A percentile compares a stretch with the other conserved stretches of the same genome.
These are phyloP conservation scores for Cadophora sp. DNA, from an alignment of 2,329 filamentous ascomycete genomes.

Conservation along the genomic window DNA sequence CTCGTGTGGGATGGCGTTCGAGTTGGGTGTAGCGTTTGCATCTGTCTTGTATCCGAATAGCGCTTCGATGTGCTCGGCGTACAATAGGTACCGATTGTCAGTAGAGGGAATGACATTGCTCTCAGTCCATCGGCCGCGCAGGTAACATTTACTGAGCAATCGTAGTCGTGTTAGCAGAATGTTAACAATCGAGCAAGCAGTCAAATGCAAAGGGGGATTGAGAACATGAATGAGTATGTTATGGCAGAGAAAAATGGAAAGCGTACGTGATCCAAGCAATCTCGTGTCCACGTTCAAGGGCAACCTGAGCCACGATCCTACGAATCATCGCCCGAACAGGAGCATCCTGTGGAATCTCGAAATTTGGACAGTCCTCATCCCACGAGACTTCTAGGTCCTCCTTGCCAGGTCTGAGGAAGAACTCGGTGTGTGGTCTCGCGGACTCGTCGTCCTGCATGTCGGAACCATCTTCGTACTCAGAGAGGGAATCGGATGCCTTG, in stretches of 20 bases:
- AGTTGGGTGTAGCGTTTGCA: background rate
- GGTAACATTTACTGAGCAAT: background rate
- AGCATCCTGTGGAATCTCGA: background rate
- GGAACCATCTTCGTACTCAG: background rate
- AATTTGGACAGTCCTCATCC: background rate
- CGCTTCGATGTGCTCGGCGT: background rate
- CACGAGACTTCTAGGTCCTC: background rate
- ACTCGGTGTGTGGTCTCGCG: background rate
- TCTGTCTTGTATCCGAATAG: background rate
- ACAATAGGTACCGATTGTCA: background rate
- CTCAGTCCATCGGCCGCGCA: background rate
- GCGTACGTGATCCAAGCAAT: conserved; percentile 1
- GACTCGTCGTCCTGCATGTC: background rate
- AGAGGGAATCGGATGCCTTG: no score
- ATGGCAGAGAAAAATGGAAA: no score
- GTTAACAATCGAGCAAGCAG: no score
- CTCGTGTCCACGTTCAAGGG: background rate
- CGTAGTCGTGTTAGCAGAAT: background rate
- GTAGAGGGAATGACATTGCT: background rate
- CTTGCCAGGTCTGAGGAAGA: background rate
- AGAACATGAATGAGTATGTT: no score
- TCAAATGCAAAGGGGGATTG: background rate
- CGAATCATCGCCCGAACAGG: background rate
- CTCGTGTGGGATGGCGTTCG: background rate
- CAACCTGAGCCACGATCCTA: background rate